A percentile compares a stretch with the other conserved stretches of the same genome.
These are phyloP conservation scores for Picochlorum sp. DNA, from an alignment of 139 green algal species.

Conservation along the genomic window DNA sequence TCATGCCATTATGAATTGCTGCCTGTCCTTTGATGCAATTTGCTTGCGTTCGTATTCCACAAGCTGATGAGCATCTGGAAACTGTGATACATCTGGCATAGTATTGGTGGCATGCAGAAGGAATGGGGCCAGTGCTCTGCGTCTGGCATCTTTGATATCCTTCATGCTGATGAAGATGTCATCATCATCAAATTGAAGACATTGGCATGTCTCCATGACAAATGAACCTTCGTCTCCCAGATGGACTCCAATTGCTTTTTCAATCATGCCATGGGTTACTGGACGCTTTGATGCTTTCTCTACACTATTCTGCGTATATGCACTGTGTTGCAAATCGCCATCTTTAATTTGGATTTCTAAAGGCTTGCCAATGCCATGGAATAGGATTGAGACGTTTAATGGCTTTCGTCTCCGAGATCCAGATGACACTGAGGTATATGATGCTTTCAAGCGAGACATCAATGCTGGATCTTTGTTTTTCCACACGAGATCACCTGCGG, in stretches of 20 bases:
- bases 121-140: slow-evolving; percentile 48
- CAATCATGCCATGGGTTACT: slow-evolving; percentile 34
- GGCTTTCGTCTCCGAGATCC: slow-evolving; percentile 26
- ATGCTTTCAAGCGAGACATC: slow-evolving; percentile 30
- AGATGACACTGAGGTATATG: slow-evolving; percentile 33
- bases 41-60: not conserved
- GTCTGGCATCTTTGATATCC: slow-evolving; percentile 53
- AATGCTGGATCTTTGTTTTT: slow-evolving; percentile 46
- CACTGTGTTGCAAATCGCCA: slow-evolving; percentile 9
- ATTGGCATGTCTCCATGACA: slow-evolving; percentile 25
- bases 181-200: slow-evolving; percentile 27
- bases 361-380: slow-evolving; percentile 23
- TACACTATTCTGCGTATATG: slow-evolving; percentile 10
- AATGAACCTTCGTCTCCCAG: slow-evolving; percentile 46
- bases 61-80: not conserved
- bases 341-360: slow-evolving; percentile 9
- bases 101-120: not conserved
- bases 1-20: not conserved
- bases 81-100: not conserved
- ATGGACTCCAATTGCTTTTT: slow-evolving; percentile 40
- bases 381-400: slow-evolving; percentile 34
- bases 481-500: slow-evolving; percentile 60
- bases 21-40: not conserved
- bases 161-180: slow-evolving; percentile 54
- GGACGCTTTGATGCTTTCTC: slow-evolving; percentile 19